Evolutionary conservation across 352 stramenopile genomes (phyloP), one percentile per base, ranked within the genome.

Genomic region (Globisporangium radiosum): DNA sequence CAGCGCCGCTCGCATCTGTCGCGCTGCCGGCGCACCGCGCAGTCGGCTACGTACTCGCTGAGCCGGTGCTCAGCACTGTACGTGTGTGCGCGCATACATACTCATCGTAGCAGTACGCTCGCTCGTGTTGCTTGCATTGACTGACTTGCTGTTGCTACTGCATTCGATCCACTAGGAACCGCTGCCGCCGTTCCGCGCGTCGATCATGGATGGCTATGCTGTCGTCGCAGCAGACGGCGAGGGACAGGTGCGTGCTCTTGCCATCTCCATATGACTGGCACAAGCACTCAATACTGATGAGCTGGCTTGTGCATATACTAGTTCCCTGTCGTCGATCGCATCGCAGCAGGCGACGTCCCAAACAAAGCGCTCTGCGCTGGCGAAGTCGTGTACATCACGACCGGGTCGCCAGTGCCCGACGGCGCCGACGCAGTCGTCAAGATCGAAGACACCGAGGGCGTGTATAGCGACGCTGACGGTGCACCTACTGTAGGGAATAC

Each of bases 181-280:
- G n/a, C 75, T 99, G 60, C 97, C 97, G 5, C 79, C 90, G 5
- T 98, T 98, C 65, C 90, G 88, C n/a, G 94, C 95, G 37, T 98
- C 92, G 47, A 98, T 99, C 52, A 99, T 99, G 95, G 97, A 99
- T 75, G 97, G 97, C 38, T 99, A 98, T 72, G 96, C 95, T 7
- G 88, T 99, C 0, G 69, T 95, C 2, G 81, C 87, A n/a, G 75
- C 80, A 7, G 84, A 96, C 44, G 85, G 85, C 56, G 70, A 80
- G 19, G 88, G 88, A 25, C 19, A 25, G 19, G 19, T 25, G 19
- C 19, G 19, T 25, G 19, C 19, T 25, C 19, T 25, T 25, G 19
- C 19, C 19, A 25, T 25, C 19, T 25, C 19, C 19, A 25, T 25
- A 25, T 1, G 19, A 25, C 19, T 25, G 19, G 19, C 19, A 25